Base-by-base conservation (phyloP, 1,284 basidiomycete genomes). In the Laetiporus sulphureus region DNA sequence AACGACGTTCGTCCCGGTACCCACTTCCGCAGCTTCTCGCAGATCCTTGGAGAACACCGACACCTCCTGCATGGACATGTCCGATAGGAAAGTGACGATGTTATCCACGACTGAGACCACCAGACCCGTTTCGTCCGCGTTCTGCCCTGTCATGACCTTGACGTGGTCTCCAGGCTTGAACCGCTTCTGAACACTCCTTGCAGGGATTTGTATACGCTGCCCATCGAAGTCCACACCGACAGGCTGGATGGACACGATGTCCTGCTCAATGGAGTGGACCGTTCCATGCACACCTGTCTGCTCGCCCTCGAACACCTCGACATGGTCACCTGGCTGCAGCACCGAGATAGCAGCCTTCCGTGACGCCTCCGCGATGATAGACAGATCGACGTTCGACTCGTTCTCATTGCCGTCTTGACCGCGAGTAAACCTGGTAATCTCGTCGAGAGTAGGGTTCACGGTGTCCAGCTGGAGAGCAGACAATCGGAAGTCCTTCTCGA, bases 111-210 rank as follows among this genome's bases (percentile, higher is more conserved):
- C 88, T 23, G 91, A 87, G 32, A 99, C 88, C 18, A 99, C 94
- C 55, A 99, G 74, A 70, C 95, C 95, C 5, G 93, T 96, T 66
- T 97, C 93, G 57, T 96, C 91, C 7, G 80, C 78, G 58, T 98
- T 97, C 66, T 94, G 86, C 19, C 95, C 95, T 5, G 83, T 76
- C 79, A 97, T 92, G 45, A 99, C 95, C 69, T 98, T 98, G 68
- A 99, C 91, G 59, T 99, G 96, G 64, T 99, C 95, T 61, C 95
- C 96, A 38, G 92, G 78, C 61, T 91, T 92, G 72, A 99, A 99
- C 36, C 85, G 76, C 67, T 99, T 99, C 51, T 93, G 76, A 3
- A 98, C 91, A 58, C 88, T 89, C 42, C 87, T 72, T 1, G 91
- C 89, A 0, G 89, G 87, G 4, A 99, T 77, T 50, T 97, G 92